Evolutionary conservation across 2,329 filamentous ascomycete species (phyloP).

Genomic region (Hypoxylon sp.): DNA sequence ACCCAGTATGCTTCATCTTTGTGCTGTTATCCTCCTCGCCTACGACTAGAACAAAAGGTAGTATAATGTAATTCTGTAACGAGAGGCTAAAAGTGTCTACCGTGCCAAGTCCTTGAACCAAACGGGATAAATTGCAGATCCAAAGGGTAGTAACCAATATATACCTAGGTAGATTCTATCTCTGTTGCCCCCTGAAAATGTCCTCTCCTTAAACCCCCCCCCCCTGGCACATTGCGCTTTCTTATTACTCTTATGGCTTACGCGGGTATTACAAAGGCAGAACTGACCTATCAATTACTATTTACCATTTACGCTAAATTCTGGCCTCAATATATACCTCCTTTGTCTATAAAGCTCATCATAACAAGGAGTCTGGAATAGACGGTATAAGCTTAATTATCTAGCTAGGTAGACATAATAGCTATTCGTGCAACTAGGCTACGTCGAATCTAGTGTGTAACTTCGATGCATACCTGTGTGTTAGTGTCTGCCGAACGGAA

Average conservation of each 20-base stretch:
- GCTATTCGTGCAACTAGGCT: background rate
- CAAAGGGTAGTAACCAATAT: background rate
- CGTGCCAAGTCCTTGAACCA: background rate
- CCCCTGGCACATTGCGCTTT: background rate
- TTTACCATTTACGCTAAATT: background rate
- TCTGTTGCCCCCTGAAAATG: background rate
- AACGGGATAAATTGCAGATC: background rate
- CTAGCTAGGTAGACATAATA: background rate
- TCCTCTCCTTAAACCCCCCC: background rate
- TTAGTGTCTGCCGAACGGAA: conserved; percentile 20
- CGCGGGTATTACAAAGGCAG: background rate
- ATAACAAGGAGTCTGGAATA: background rate
- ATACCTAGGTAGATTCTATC: background rate
- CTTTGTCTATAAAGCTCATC: background rate
- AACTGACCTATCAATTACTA: background rate
- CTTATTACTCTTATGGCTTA: background rate
- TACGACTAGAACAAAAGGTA: background rate
- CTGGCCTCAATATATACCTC: background rate
- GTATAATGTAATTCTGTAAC: background rate
- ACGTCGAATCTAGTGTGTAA: background rate
- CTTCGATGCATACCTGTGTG: background rate
- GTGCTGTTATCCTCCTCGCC: background rate
- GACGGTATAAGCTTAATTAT: background rate
- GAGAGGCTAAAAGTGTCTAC: background rate
- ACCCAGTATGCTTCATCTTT: background rate